Base-by-base conservation (phyloP, 306 rosid genomes). In the Malus sylvestris region DNA sequence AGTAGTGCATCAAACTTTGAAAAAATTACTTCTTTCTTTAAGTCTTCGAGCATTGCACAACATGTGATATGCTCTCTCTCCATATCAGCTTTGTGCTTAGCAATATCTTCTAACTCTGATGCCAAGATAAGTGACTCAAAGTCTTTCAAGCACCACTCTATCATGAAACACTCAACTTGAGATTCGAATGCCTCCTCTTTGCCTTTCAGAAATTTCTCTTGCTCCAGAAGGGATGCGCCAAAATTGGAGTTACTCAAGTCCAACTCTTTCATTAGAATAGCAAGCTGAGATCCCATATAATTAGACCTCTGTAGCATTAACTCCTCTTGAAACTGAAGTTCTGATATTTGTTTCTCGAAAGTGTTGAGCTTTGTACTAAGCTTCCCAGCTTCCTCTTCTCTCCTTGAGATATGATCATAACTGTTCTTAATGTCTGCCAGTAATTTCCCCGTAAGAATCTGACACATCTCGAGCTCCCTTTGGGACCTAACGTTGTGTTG, bases 401-500 rank as follows among this genome's bases (percentile, higher is more conserved):
- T 94, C 81, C 82, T 87, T 57, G 89, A 84, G 75, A 92, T 83
- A 75, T 91, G 91, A 78, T 89, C 92, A 79, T 92, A 90, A 87
- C 92, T 79, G 68, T 67, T 81, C 86, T 87, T 90, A 78, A 94
- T 91, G 83, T 94, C 96, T 67, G 90, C 85, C 68, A 94, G 83
- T 66, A 94, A 82, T 78, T 94, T 94, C 81, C 92, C 96, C 81
- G 88, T 86, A 64, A 92, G 78, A 49, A 81, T 69, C 86, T 96
- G 85, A 86, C 93, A 94, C 89, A 92, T 85, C 71, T 92, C 97
- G n/a, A 94, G 93, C 86, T 94, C 98, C 83, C 81, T 83, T 75
- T 78, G 87, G 15, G 91, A 81, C 86, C 81, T 89, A 75, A 77
- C 70, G 55, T 94, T 92, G 75, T 86, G 92, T 80, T 89, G 92